Conservation (phyloP, 2,329 filamentous ascomycete genomes). For the Grosmannia penicillata region DNA sequence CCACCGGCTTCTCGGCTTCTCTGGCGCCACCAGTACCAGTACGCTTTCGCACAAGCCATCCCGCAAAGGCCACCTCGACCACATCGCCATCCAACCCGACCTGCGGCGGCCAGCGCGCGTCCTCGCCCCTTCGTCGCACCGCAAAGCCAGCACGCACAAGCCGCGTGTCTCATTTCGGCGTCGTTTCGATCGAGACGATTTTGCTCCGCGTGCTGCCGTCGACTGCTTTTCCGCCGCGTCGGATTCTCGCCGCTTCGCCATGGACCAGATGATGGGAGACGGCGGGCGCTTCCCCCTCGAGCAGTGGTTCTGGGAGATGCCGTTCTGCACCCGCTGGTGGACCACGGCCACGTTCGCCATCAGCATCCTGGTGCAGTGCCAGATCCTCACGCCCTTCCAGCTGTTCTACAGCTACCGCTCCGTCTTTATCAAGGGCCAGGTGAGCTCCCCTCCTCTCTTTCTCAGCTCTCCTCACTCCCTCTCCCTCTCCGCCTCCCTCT, state of each 20-base stretch:
- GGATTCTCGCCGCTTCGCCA: constrained; percentile 16
- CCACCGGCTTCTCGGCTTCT: too few species aligned
- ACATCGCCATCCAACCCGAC: neutral
- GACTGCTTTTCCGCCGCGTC: too few species aligned
- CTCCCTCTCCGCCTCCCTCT: neutral
- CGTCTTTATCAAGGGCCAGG: constrained; percentile 85
- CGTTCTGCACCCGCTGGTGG: constrained; percentile 91
- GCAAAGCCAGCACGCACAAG: too few species aligned
- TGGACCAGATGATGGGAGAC: constrained; percentile 37
- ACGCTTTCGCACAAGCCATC: neutral
- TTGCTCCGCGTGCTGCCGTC: too few species aligned
- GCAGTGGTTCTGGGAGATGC: constrained; percentile 99
- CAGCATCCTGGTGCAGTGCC: constrained; percentile 81
- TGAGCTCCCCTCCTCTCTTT: constrained; percentile 24
- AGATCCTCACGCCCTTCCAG: constrained; percentile 84
- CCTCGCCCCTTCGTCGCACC: too few species aligned
- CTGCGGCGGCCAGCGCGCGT: too few species aligned
- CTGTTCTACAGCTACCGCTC: constrained; percentile 92
- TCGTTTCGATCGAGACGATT: too few species aligned
- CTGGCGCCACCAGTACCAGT: too few species aligned
- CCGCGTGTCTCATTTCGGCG: too few species aligned
- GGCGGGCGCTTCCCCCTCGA: constrained; percentile 65
- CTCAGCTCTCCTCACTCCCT: neutral
- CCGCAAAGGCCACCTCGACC: constrained; percentile 10
- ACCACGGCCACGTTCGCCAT: constrained; percentile 82